Evolutionary conservation across 2,329 filamentous ascomycete genomes (phyloP), one percentile per base, ranked within the genome.

Genomic region (Fusarium robinianum): DNA sequence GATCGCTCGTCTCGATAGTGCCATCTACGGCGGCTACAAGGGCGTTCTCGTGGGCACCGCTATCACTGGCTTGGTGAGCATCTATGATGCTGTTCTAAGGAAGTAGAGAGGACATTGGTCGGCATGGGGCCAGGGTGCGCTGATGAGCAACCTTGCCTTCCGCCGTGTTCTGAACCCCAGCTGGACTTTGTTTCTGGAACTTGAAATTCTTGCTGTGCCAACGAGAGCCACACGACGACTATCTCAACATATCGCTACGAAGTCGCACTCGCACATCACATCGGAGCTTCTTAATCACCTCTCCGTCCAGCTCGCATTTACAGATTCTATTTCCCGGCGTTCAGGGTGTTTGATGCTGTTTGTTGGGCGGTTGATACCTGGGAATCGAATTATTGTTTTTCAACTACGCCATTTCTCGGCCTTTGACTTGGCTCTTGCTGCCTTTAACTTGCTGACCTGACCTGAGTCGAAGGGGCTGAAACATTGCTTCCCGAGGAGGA

Each of bases 41-140:
- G 85, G 86, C 23, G 72, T 89, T 34, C 66, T 91, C 33, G 80
- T 85, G 22, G 86, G 85, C 33, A 76, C 84, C 6, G 79, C 78
- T 41, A 81, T 92, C 54, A 85, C 84, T 5, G 79, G 79, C 15
- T 62, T 91, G 18, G 75, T 84, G 33, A 86, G 85, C 53, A 69
- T 94, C 51, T 94, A 91, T 67, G 88, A 92, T 54, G 88, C 87
- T 25, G 83, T 88, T 16, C 69, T 91, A 63, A 84, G 79, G 71
- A 88, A 84, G 66, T 85, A 76, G 38, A n/a, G 26, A 7, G 16
- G n/a, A 31, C 16, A 25, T 15, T n/a, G n/a, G 5, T 7, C 38
- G 18, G 17, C 8, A 5, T 9, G 16, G 41, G 35, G 24, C 24
- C 24, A 26, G 10, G 15, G n/a, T 29, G 19, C 14, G 14, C 18